phyloP scores from a whole-genome alignment of 2,329 filamentous ascomycete species.

The Ceratocystis eucalypticola region DNA sequence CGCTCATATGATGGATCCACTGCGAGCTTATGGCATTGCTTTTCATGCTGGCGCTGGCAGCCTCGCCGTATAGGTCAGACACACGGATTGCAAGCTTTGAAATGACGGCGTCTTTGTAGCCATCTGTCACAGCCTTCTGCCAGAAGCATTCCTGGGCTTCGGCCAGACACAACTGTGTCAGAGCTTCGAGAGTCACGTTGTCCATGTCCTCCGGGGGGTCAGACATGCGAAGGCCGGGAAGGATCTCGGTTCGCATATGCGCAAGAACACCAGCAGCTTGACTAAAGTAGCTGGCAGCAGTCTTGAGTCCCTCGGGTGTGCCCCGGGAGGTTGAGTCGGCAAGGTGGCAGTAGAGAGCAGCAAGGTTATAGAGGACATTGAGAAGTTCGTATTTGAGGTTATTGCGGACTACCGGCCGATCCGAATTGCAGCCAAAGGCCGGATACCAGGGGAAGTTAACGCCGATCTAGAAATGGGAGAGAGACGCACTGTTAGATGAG shows the following conservation, averaged over 20 bases:
- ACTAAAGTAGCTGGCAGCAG: constrained; percentile 80
- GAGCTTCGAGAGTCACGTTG: constrained; percentile 64
- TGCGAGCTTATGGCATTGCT: constrained; percentile 81
- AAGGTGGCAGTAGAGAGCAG: constrained; percentile 84
- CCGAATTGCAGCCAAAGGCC: constrained; percentile 76
- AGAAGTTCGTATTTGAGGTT: constrained; percentile 72
- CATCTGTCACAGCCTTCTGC: constrained; percentile 92
- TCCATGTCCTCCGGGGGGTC: constrained; percentile 95
- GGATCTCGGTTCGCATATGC: constrained; percentile 60
- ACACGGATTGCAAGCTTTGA: constrained; percentile 81
- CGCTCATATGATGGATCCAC: constrained; percentile 96
- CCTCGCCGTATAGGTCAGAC: constrained; percentile 76
- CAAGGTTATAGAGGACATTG: constrained; percentile 87
- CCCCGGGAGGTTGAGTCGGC: constrained; percentile 66
- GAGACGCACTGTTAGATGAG: background rate
- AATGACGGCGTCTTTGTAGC: constrained; percentile 82
- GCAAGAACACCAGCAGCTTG: constrained; percentile 70
- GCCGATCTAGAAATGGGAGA: constrained; percentile 51
- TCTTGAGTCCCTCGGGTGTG: constrained; percentile 70
- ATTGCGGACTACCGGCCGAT: constrained; percentile 53
- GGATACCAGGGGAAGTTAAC: constrained; percentile 96
- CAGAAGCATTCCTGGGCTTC: constrained; percentile 97
- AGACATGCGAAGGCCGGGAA: constrained; percentile 69
- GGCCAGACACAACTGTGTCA: constrained; percentile 73
- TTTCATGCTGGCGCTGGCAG: constrained; percentile 73